Base-by-base conservation (phyloP, 2,329 filamentous ascomycete genomes). In the Xylaria digitata region DNA sequence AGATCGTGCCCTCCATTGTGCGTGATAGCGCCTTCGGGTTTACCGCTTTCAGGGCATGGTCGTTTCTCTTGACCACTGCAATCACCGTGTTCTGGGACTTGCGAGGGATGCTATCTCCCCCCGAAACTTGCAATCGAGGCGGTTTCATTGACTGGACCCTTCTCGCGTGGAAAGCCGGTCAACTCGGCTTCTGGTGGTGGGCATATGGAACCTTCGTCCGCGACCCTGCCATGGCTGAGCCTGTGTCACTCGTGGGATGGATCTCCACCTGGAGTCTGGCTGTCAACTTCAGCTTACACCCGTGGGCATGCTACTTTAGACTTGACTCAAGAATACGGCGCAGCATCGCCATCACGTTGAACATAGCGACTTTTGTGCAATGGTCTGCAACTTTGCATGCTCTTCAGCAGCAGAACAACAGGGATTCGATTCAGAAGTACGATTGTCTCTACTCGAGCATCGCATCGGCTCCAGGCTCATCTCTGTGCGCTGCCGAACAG, bases 161-260 rank as follows among this genome's bases (percentile, higher is more conserved):
- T 45, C 43, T 45, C 17, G 43, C 6, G 43, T 45, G 43, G 43
- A 45, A 45, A 45, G 43, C n/a, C 43, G 43, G 43, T 45, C 43
- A 45, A 45, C 43, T 45, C 43, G 43, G n/a, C 43, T 45, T 45
- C 43, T 45, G 43, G 43, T 45, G 43, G 43, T 45, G 43, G 43
- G 43, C 43, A 45, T 45, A 19, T 45, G 17, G 2, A 45, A 45
- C 43, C 43, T 45, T 45, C 43, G 17, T 21, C 43, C 43, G 43
- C 43, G 17, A 45, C 6, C 43, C 43, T 45, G 6, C 43, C 17
- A 45, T 45, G 43, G 43, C 43, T 45, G 43, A 45, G 43, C 43
- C 43, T 45, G 43, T 45, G 43, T 45, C 43, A 45, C 43, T 45
- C 17, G 43, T 45, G 43, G 43, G 43, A 21, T 45, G 43, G 43